These are phyloP conservation scores for Pythium rishiriense DNA, from an alignment of 352 stramenopile genomes.

Conservation along the genomic window DNA sequence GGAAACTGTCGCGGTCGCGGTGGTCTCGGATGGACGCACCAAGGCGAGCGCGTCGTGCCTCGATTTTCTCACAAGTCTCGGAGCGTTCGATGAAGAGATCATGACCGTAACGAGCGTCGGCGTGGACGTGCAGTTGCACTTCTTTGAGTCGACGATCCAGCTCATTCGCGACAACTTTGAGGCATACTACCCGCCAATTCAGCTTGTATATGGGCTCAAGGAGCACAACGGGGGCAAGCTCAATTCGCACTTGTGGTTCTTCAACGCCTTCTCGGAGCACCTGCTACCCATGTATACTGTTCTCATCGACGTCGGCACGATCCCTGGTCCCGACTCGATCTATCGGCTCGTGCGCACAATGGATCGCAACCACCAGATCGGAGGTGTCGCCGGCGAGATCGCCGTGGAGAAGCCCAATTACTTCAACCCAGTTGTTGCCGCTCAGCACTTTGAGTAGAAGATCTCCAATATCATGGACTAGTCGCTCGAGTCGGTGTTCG, in stretches of 20 bases:
- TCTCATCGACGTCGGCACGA: slow-evolving; percentile 49
- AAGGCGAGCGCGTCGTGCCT: slow-evolving; percentile 42
- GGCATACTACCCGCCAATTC: slow-evolving; percentile 46
- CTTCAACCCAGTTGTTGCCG: slow-evolving; percentile 46
- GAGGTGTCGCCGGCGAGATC: slow-evolving; percentile 49
- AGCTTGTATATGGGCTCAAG: slow-evolving; percentile 55
- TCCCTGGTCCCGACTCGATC: slow-evolving; percentile 39
- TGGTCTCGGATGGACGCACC: slow-evolving; percentile 48
- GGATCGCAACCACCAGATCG: slow-evolving; percentile 54
- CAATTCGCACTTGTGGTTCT: slow-evolving; percentile 61
- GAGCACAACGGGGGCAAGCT: slow-evolving; percentile 53
- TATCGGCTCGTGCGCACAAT: slow-evolving; percentile 48
- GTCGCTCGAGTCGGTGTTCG: slow-evolving; percentile 50
- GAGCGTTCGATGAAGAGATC: slow-evolving; percentile 54
- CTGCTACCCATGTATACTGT: slow-evolving; percentile 53
- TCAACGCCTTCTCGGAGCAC: slow-evolving; percentile 58
- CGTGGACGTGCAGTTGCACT: slow-evolving; percentile 44
- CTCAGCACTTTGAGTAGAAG: slow-evolving; percentile 61
- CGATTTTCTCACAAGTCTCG: slow-evolving; percentile 38
- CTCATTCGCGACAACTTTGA: slow-evolving; percentile 43
- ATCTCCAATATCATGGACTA: slow-evolving; percentile 62
- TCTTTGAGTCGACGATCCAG: slow-evolving; percentile 51
- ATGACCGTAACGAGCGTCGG: slow-evolving; percentile 48
- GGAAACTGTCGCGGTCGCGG: slow-evolving; percentile 39
- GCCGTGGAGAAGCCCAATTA: slow-evolving; percentile 43